phyloP scores from a whole-genome alignment of 208 protist genomes.

The Crithidia bombi region DNA sequence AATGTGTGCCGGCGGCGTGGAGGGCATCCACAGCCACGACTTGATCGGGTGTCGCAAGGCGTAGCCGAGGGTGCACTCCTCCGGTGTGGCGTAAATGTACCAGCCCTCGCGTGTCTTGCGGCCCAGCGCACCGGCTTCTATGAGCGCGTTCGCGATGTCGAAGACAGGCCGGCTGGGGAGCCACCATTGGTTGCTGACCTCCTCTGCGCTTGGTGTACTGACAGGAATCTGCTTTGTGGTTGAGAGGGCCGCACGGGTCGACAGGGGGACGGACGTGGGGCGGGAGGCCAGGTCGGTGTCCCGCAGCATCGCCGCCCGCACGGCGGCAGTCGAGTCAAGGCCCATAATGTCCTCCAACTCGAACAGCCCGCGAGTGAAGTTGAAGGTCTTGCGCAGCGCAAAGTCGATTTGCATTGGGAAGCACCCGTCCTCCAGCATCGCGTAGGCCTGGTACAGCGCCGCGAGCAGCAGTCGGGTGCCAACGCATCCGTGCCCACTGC shows the following conservation, averaged over 20 bases:
- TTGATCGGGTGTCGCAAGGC: conserved; percentile 28
- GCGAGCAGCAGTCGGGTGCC: conserved; percentile 75
- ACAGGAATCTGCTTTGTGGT: conserved; percentile 19
- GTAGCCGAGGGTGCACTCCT: conserved; percentile 24
- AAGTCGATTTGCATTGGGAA: conserved; percentile 82
- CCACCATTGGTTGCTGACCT: conserved; percentile 33
- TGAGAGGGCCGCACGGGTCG: not conserved
- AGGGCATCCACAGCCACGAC: conserved; percentile 26
- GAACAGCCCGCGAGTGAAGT: conserved; percentile 82
- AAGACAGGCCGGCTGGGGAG: conserved; percentile 54
- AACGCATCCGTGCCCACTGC: conserved; percentile 69
- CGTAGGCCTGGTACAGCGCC: conserved; percentile 75
- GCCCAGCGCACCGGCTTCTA: conserved; percentile 59
- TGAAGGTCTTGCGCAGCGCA: conserved; percentile 59
- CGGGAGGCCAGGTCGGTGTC: not conserved
- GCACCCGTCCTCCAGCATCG: conserved; percentile 86
- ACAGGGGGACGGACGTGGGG: not conserved
- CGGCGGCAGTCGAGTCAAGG: conserved; percentile 64
- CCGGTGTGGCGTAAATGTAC: conserved; percentile 64
- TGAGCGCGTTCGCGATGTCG: conserved; percentile 51
- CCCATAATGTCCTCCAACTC: conserved; percentile 86
- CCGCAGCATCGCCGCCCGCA: conserved; percentile 23
- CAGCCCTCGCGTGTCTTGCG: conserved; percentile 78
- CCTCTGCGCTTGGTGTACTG: conserved; percentile 19
- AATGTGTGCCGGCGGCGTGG: not conserved